A percentile compares a stretch with the other conserved stretches of the same genome.
phyloP scores from a whole-genome alignment of 331 rosid species.

The Phaseolus coccineus region DNA sequence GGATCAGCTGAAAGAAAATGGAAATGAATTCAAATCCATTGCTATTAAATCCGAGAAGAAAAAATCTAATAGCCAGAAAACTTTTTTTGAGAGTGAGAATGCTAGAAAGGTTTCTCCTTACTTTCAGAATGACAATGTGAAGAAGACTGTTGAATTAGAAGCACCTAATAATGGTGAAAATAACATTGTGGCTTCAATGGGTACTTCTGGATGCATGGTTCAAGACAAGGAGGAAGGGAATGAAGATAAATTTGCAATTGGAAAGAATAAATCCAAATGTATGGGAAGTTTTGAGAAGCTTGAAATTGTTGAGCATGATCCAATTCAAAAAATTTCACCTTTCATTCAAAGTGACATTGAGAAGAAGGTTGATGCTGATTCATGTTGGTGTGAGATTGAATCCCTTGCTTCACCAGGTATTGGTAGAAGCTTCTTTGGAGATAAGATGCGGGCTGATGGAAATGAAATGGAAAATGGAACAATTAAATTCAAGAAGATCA shows the following conservation, averaged over 20 bases:
- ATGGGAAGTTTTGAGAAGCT: neutral
- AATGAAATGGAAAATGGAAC: conserved; percentile 3
- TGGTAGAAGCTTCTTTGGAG: neutral
- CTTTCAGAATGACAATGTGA: conserved; percentile 22
- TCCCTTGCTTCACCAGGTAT: neutral
- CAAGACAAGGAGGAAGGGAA: neutral
- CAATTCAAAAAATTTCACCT: conserved; percentile 21
- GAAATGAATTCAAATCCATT: neutral
- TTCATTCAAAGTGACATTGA: conserved; percentile 2
- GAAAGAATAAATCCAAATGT: neutral
- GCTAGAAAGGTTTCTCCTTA: conserved; percentile 30
- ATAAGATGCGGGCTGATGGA: neutral
- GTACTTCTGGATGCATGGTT: neutral
- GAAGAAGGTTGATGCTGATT: neutral
- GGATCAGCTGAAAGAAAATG: neutral
- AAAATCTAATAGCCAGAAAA: neutral
- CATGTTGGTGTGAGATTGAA: neutral
- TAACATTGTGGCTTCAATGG: neutral
- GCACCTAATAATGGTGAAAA: neutral
- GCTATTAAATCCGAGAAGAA: neutral
- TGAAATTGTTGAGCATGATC: neutral
- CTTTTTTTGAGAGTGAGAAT: neutral
- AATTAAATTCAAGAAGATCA: neutral
- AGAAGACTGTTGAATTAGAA: neutral
- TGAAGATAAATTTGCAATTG: neutral